Conservation (phyloP, 352 stramenopile genomes). For the Globisporangium acanthophoron region DNA sequence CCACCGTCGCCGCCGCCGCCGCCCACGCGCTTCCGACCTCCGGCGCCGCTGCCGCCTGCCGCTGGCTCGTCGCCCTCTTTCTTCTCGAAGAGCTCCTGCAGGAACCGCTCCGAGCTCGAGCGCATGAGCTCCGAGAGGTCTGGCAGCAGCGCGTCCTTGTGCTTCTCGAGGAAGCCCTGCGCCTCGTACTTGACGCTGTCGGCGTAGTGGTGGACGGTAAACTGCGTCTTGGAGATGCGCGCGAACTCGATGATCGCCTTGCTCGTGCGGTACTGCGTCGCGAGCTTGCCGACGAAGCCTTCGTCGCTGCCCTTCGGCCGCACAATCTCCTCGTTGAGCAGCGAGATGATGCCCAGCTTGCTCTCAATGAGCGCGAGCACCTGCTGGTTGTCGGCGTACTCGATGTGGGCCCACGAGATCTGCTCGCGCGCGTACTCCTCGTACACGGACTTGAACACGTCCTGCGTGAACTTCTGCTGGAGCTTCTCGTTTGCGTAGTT, state of each 20-base stretch:
- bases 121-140: conserved; percentile 86
- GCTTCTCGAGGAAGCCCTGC: conserved; percentile 92
- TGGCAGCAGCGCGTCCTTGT: conserved; percentile 91
- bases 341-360: conserved; percentile 62
- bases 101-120: conserved; percentile 36
- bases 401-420: conserved; percentile 79
- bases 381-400: conserved; percentile 76
- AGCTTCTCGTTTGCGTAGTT: conserved; percentile 93
- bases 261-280: conserved; percentile 36
- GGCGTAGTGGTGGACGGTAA: conserved; percentile 93
- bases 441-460: conserved; percentile 82
- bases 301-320: conserved; percentile 67
- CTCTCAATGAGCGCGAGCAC: conserved; percentile 74
- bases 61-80: conserved; percentile 4
- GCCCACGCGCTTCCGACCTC: conserved; percentile 16
- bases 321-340: conserved; percentile 88
- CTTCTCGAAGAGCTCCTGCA: conserved; percentile 53
- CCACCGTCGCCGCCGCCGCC: conserved; percentile 20
- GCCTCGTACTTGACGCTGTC: conserved; percentile 90
- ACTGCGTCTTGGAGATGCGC: conserved; percentile 72
- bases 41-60: background rate
- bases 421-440: conserved; percentile 58
- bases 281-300: conserved; percentile 58
- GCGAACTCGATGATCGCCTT: conserved; percentile 66
- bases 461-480: conserved; percentile 91